phyloP scores from a whole-genome alignment of 208 protist genomes.

The Trypanosoma congolense region DNA sequence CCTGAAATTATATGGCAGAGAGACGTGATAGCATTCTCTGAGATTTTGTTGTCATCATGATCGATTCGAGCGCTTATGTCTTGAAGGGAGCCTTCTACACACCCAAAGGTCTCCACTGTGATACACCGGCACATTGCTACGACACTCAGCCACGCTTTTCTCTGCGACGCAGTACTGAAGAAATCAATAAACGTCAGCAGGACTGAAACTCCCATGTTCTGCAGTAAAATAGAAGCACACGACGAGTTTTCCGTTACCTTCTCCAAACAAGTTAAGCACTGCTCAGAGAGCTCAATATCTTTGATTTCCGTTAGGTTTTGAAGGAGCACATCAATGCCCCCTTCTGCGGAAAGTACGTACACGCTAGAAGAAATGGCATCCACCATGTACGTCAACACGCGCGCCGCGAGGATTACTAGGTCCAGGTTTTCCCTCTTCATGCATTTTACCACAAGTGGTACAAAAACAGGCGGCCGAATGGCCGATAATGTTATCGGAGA shows the following conservation, averaged over 20 bases:
- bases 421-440: slow-evolving; percentile 81
- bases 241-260: slow-evolving; percentile 65
- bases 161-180: slow-evolving; percentile 85
- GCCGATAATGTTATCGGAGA: slow-evolving; percentile 67
- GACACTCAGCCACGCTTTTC: slow-evolving; percentile 78
- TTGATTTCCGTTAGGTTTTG: slow-evolving; percentile 81
- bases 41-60: slow-evolving; percentile 65
- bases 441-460: slow-evolving; percentile 64
- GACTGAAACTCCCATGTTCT: slow-evolving; percentile 69
- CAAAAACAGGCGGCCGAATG: slow-evolving; percentile 59
- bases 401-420: slow-evolving; percentile 82
- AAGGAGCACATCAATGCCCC: slow-evolving; percentile 63
- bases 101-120: slow-evolving; percentile 33
- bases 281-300: slow-evolving; percentile 94
- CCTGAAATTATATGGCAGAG: slow-evolving; percentile 52
- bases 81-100: slow-evolving; percentile 58
- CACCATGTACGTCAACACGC: slow-evolving; percentile 87
- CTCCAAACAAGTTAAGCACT: slow-evolving; percentile 88
- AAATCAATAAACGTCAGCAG: slow-evolving; percentile 92
- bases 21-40: slow-evolving; percentile 49
- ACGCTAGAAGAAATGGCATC: slow-evolving; percentile 80
- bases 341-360: slow-evolving; percentile 40
- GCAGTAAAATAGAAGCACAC: slow-evolving; percentile 44
- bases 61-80: slow-evolving; percentile 61
- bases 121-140: slow-evolving; percentile 66